These are phyloP conservation scores for Shiraia bambusicola DNA, from an alignment of 2,329 filamentous ascomycete genomes.

Conservation along the genomic window DNA sequence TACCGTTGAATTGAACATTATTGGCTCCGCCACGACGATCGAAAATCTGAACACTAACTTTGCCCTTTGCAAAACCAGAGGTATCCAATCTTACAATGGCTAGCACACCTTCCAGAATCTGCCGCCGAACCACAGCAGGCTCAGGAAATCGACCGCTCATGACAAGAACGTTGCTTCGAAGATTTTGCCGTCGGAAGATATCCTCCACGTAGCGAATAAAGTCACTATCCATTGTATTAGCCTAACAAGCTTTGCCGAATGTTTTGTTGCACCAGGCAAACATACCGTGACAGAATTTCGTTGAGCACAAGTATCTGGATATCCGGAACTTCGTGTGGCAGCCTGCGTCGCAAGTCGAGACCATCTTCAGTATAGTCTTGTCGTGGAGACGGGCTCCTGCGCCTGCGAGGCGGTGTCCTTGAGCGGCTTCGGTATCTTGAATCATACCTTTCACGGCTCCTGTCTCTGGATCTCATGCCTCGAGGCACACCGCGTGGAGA, in stretches of 20 bases:
- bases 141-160: constrained; percentile 75
- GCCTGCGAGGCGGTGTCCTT: constrained; percentile 64
- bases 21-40: constrained; percentile 72
- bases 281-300: constrained; percentile 55
- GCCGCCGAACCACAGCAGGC: constrained; percentile 76
- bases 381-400: constrained; percentile 69
- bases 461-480: constrained; percentile 40
- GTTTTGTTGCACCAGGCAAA: neutral
- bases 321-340: constrained; percentile 77
- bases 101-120: constrained; percentile 85
- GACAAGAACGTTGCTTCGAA: constrained; percentile 78
- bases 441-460: constrained; percentile 54
- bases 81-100: constrained; percentile 78
- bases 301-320: constrained; percentile 84
- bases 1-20: constrained; percentile 76
- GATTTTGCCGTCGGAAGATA: constrained; percentile 68
- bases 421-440: constrained; percentile 61
- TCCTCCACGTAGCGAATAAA: constrained; percentile 83
- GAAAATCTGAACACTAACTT: constrained; percentile 81
- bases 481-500: constrained; percentile 46
- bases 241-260: neutral
- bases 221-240: constrained; percentile 50
- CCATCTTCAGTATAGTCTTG: constrained; percentile 56
- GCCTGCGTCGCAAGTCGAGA: constrained; percentile 71
- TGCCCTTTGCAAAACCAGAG: constrained; percentile 67